Evolutionary conservation across 306 rosid species (phyloP).

Genomic region (Biancaea sappan): DNA sequence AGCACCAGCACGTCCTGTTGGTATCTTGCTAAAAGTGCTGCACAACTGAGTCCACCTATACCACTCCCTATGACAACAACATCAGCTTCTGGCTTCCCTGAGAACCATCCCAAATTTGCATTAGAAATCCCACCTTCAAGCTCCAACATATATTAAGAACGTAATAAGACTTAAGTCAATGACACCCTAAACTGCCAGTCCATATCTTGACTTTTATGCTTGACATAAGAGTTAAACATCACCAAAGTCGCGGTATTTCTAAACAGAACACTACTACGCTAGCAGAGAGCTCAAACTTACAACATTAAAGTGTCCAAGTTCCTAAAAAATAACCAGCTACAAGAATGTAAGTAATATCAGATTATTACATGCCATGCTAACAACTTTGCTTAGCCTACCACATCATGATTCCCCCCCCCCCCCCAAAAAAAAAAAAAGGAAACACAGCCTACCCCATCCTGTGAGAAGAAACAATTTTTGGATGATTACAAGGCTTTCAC

Average conservation of each 20-base stretch:
- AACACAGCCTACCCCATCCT: not conserved
- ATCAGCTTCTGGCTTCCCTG: constrained; percentile 70
- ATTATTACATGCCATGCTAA: constrained; percentile 7
- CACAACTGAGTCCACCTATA: constrained; percentile 83
- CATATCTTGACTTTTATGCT: not conserved
- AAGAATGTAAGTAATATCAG: not conserved
- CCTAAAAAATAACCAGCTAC: not conserved
- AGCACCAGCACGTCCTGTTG: constrained; percentile 73
- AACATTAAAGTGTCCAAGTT: not conserved
- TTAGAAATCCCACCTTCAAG: not conserved
- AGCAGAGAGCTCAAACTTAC: not conserved
- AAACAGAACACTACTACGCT: not conserved
- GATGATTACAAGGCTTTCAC: too few species aligned
- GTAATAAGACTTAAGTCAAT: not conserved
- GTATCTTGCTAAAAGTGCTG: constrained; percentile 80
- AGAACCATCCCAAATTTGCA: not conserved
- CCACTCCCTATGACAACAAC: constrained; percentile 89
- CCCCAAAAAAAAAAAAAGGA: too few species aligned
- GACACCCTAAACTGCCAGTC: not conserved
- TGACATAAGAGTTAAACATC: not conserved
- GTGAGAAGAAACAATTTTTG: not conserved
- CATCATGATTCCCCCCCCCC: too few species aligned
- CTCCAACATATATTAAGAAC: not conserved
- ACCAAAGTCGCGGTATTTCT: not conserved
- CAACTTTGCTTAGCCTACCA: too few species aligned